Evolutionary conservation across 768 basidiomycete genomes (phyloP), one percentile per base, ranked within the genome.

Genomic region (Rhodotorula diobovata): DNA sequence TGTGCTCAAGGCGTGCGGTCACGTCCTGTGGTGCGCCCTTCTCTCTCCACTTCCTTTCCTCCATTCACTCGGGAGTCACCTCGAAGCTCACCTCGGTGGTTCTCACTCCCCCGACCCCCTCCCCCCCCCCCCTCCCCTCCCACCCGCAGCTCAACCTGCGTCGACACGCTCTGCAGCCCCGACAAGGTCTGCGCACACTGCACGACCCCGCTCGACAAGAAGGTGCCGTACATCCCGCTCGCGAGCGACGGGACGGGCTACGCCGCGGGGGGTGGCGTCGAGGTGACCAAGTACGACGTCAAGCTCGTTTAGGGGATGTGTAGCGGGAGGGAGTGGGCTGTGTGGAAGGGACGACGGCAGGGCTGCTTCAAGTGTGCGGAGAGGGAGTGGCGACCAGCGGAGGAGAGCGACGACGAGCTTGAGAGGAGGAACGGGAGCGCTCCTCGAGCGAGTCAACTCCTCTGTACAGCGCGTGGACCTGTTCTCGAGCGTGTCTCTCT

Each of bases 211-310:
- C 77, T 92, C 34, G 83, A 82, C 56, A 86, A 88, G 43, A 85
- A 85, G 76, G 91, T 93, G 63, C 85, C 93, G n/a, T 65, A 62
- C 56, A 85, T 96, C 58, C 88, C 91, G 78, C 80, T 98, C 51
- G 88, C 88, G 78, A 85, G 94, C 71, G 96, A 99, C 85, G 96
- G 94, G 35, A 97, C 94, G 18, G 93, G 94, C 0, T 97, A 90
- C 78, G 93, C 94, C 15, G 90, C 90, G 63, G 93, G 94, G n/a
- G 94, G 94, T 12, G 81, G 92, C 74, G 91, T 93, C n/a, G 91
- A 95, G 81, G 89, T 90, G 0, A 87, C 86, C 48, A 89, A 86
- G 79, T 83, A 83, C 39, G 92, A 91, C 4, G 81, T 91, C 21
- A 89, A 91, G 0, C 95, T 97, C 41, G 41, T 43, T 12, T 43